These are phyloP conservation scores for Cercospora sesami DNA, from an alignment of 2,329 filamentous ascomycete genomes.

Conservation along the genomic window DNA sequence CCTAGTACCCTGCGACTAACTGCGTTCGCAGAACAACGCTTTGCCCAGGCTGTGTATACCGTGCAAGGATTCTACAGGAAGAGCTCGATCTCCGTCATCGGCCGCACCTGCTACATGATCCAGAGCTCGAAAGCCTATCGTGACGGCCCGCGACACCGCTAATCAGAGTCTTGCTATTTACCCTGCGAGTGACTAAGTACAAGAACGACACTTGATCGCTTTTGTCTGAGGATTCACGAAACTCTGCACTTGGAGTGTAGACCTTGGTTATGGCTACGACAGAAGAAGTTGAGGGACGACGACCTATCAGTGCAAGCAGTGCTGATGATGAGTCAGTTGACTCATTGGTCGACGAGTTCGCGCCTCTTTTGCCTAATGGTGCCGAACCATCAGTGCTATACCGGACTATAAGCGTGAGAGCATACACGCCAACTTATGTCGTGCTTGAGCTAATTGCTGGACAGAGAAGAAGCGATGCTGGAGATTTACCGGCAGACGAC, in stretches of 20 bases:
- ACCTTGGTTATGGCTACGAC: slow-evolving; percentile 1
- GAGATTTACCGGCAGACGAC: slow-evolving; percentile 28
- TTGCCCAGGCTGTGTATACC: background rate
- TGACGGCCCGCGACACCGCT: slow-evolving; percentile 8
- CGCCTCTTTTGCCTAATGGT: slow-evolving; percentile 21
- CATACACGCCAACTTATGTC: background rate
- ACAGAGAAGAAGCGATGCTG: slow-evolving; percentile 25
- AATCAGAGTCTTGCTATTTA: background rate
- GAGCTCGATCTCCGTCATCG: slow-evolving; percentile 4
- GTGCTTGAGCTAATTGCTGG: slow-evolving; percentile 1
- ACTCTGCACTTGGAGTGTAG: background rate
- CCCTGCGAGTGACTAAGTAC: background rate
- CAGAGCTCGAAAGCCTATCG: slow-evolving; percentile 11
- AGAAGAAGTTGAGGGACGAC: slow-evolving; percentile 9
- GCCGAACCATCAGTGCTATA: slow-evolving; percentile 21
- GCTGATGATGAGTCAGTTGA: slow-evolving; percentile 9
- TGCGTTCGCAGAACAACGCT: background rate
- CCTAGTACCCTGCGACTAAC: background rate
- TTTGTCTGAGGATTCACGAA: background rate
- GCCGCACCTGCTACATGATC: slow-evolving; percentile 6
- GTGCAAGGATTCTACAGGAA: slow-evolving; percentile 9
- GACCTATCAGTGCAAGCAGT: background rate
- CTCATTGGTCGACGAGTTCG: slow-evolving; percentile 17
- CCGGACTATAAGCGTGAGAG: slow-evolving; percentile 27
- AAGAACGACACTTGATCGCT: background rate